phyloP scores from a whole-genome alignment of 495 filamentous ascomycete species.

The Podospora tetraspora region DNA sequence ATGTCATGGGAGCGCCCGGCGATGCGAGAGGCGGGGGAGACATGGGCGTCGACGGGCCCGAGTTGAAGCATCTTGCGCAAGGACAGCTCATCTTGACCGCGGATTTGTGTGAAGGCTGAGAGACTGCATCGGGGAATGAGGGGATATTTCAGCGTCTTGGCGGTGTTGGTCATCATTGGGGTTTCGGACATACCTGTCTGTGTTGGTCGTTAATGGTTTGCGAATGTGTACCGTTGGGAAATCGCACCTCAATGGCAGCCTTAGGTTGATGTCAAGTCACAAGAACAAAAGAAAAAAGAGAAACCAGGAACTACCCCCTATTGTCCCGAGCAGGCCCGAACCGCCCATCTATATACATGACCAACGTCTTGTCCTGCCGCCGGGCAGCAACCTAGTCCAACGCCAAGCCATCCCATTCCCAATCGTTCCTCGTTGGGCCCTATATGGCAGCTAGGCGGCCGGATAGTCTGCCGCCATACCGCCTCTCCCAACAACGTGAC shows the following conservation, averaged over 20 bases:
- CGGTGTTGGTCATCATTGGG: background rate
- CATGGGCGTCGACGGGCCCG: background rate
- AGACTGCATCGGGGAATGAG: background rate
- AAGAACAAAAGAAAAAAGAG: background rate
- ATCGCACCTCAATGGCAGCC: too few relatives aligned
- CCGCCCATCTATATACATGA: background rate
- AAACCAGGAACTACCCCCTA: background rate
- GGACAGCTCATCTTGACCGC: conserved; percentile 18
- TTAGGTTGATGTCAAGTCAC: background rate
- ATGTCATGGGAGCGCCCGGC: background rate
- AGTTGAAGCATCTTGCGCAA: conserved; percentile 24
- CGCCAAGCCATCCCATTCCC: background rate
- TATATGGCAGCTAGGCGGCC: background rate
- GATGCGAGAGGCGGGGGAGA: background rate
- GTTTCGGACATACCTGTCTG: background rate
- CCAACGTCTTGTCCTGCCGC: background rate
- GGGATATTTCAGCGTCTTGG: background rate
- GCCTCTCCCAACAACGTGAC: background rate
- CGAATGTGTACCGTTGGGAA: background rate
- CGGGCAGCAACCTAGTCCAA: background rate
- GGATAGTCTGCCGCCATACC: background rate
- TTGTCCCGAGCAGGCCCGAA: background rate
- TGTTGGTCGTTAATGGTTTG: background rate
- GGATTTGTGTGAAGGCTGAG: background rate
- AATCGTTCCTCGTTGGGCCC: background rate